phyloP scores from a whole-genome alignment of 306 rosid species.

The Trifolium subterraneum region DNA sequence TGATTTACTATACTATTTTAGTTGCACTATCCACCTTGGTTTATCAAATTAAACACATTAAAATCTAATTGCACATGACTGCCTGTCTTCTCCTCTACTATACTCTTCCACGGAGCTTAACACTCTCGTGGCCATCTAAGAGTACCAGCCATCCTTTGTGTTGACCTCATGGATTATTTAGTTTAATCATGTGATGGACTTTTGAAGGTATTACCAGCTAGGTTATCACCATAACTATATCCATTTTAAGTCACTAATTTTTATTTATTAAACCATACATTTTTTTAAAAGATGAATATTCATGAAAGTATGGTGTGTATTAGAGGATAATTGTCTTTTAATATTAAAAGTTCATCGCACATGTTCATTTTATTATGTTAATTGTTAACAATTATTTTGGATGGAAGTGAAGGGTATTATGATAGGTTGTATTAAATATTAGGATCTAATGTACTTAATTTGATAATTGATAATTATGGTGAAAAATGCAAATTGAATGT shows the following conservation, averaged over 20 bases:
- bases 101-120: background rate
- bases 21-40: background rate
- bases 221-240: background rate
- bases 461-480: constrained; percentile 8
- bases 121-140: background rate
- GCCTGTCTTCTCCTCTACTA: background rate
- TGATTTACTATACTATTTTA: background rate
- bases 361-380: constrained; percentile 29
- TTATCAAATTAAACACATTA: background rate
- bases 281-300: too few relatives aligned
- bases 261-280: background rate
- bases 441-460: background rate
- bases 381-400: constrained; percentile 5
- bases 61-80: background rate
- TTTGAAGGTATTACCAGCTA: background rate
- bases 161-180: background rate
- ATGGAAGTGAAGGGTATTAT: constrained; percentile 6
- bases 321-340: background rate
- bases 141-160: background rate
- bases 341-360: background rate
- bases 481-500: constrained; percentile 4
- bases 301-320: background rate
- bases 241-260: background rate
- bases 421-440: background rate
- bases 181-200: background rate